These are phyloP conservation scores for Plasmodium coatneyi DNA, from an alignment of 169 alveolate genomes.

Conservation along the genomic window DNA sequence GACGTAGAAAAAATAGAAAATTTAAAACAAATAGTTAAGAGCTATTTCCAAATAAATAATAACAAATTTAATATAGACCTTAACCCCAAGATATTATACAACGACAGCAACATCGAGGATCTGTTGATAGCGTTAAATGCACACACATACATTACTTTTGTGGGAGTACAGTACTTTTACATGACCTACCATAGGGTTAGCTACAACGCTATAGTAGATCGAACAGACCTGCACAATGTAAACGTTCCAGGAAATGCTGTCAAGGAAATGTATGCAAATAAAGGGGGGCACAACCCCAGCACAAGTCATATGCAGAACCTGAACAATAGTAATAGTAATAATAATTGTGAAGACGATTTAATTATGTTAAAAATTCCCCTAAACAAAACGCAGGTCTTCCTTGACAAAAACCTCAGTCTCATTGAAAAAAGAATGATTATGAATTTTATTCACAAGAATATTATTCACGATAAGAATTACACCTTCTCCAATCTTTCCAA, in stretches of 20 bases:
- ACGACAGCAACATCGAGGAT: constrained; percentile 47
- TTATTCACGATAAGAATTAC: constrained; percentile 58
- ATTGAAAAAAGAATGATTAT: constrained; percentile 71
- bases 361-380: constrained; percentile 52
- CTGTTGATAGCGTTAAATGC: constrained; percentile 33
- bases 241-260: neutral
- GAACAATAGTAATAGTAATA: neutral
- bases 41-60: constrained; percentile 37
- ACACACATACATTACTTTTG: constrained; percentile 40
- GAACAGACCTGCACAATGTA: neutral
- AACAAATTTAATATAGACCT: constrained; percentile 55
- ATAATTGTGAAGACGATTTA: constrained; percentile 17
- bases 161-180: constrained; percentile 60
- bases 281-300: neutral
- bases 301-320: neutral
- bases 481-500: constrained; percentile 49
- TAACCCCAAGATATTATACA: constrained; percentile 59
- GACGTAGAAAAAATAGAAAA: constrained; percentile 2
- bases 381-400: constrained; percentile 60
- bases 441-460: constrained; percentile 58
- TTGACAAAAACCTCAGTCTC: constrained; percentile 32
- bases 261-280: neutral
- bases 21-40: constrained; percentile 23
- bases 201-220: neutral
- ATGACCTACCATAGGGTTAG: constrained; percentile 10